Evolutionary conservation across 2,329 filamentous ascomycete species (phyloP).

Genomic region (Cladophialophora immunda): DNA sequence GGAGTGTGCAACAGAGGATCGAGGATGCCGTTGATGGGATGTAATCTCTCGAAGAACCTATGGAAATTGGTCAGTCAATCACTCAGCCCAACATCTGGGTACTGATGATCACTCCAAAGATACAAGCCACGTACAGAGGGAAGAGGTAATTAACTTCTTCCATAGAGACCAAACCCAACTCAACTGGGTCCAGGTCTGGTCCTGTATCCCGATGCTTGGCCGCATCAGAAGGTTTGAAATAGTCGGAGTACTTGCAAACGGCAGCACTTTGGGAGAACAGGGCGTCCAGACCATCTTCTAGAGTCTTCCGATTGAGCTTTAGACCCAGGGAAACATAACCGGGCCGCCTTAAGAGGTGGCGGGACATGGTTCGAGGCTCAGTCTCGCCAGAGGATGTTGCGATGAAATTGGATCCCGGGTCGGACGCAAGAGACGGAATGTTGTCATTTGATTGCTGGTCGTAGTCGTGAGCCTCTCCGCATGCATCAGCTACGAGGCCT

Average conservation of each 20-base stretch:
- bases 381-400: conserved; percentile 6
- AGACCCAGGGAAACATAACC: conserved; percentile 43
- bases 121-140: conserved; percentile 39
- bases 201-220: conserved; percentile 40
- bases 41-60: conserved; percentile 44
- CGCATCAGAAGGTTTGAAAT: conserved; percentile 37
- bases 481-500: conserved; percentile 43
- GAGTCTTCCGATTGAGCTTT: conserved; percentile 34
- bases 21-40: conserved; percentile 45
- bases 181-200: conserved; percentile 44
- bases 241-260: conserved; percentile 36
- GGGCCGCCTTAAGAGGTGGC: conserved; percentile 35
- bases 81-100: no score
- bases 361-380: conserved; percentile 3
- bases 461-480: conserved; percentile 38
- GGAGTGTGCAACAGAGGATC: conserved; percentile 44
- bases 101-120: neutral
- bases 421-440: neutral
- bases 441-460: conserved; percentile 23
- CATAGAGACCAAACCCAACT: conserved; percentile 44
- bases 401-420: conserved; percentile 10
- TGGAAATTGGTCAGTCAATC: neutral
- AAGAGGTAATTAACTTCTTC: conserved; percentile 43
- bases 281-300: conserved; percentile 40
- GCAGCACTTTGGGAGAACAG: conserved; percentile 27